phyloP scores from a whole-genome alignment of 169 alveolate species.

The Plasmodium chabaudi region DNA sequence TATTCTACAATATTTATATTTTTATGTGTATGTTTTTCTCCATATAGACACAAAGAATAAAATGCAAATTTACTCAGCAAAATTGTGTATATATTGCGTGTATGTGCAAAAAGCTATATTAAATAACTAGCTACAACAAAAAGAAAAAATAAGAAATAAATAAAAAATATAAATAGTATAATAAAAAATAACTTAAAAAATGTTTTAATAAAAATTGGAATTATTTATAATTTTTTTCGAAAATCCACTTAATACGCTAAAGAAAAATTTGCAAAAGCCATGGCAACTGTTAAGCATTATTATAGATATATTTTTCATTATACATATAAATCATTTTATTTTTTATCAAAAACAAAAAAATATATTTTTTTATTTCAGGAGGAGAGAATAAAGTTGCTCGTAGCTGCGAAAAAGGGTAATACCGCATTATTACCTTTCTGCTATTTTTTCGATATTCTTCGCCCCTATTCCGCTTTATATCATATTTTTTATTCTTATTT shows the following conservation, averaged over 20 bases:
- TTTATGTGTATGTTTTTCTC: neutral
- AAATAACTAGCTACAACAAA: neutral
- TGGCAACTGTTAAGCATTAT: conserved; percentile 57
- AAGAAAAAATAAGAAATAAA: neutral
- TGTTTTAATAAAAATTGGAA: neutral
- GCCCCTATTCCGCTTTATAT: conserved; percentile 1
- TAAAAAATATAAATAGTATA: neutral
- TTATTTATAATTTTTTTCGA: too few species aligned
- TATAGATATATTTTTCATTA: neutral
- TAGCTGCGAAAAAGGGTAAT: conserved; percentile 69
- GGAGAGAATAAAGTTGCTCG: conserved; percentile 72
- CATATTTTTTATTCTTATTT: conserved; percentile 4
- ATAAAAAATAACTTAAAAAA: neutral
- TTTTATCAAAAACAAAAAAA: neutral
- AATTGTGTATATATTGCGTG: neutral
- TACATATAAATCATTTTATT: neutral
- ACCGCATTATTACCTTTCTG: neutral
- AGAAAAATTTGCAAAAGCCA: conserved; percentile 4
- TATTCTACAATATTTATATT: too few species aligned
- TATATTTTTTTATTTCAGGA: conserved; percentile 28
- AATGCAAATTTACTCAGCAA: neutral
- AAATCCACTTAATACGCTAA: too few species aligned
- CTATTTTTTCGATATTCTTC: neutral
- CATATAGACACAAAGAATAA: neutral
- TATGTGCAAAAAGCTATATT: neutral